phyloP scores from a whole-genome alignment of 805 yeast genomes.

The Saccharomycopsis sp. region DNA sequence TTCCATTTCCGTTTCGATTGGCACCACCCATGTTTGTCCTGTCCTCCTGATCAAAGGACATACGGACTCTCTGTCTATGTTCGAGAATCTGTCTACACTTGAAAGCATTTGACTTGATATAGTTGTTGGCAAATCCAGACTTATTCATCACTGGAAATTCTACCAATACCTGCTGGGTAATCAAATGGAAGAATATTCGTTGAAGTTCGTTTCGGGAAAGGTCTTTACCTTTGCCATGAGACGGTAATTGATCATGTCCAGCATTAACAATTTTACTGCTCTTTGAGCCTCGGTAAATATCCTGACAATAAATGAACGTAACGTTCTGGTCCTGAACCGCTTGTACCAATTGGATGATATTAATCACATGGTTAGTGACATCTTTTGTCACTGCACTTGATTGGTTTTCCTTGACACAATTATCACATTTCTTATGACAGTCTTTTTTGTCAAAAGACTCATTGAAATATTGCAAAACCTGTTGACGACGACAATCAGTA shows the following conservation, averaged over 20 bases:
- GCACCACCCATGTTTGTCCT: background rate
- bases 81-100: conserved; percentile 44
- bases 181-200: conserved; percentile 72
- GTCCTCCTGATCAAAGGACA: conserved; percentile 27
- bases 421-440: conserved; percentile 78
- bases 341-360: conserved; percentile 54
- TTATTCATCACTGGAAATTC: conserved; percentile 70
- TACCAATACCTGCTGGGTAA: conserved; percentile 55
- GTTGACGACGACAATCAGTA: conserved; percentile 84
- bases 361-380: conserved; percentile 57
- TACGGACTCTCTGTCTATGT: conserved; percentile 40
- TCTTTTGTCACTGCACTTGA: conserved; percentile 49
- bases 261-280: conserved; percentile 51
- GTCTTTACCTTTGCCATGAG: conserved; percentile 65
- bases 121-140: conserved; percentile 76
- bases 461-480: conserved; percentile 85
- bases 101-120: conserved; percentile 52
- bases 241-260: conserved; percentile 55
- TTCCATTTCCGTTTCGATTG: background rate
- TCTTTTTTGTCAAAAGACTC: conserved; percentile 63
- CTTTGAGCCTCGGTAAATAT: conserved; percentile 70
- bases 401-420: conserved; percentile 48
- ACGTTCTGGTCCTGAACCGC: conserved; percentile 52
- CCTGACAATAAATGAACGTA: conserved; percentile 76
- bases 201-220: conserved; percentile 67